These are phyloP conservation scores for Leavenworthia alabamica DNA, from an alignment of 345 rosid genomes.

Conservation along the genomic window DNA sequence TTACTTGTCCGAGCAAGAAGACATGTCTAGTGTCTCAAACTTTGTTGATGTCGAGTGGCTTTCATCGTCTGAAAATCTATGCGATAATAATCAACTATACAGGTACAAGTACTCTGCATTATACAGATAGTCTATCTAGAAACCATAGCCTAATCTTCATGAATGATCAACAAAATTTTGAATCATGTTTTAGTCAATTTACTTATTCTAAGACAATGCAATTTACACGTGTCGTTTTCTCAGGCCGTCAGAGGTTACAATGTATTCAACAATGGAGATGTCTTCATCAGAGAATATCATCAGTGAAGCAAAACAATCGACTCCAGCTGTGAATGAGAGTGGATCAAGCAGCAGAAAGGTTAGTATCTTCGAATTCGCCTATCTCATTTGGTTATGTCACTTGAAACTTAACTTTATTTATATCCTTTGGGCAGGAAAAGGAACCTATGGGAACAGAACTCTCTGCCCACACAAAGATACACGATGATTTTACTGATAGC, in stretches of 20 bases:
- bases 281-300: slow-evolving; percentile 67
- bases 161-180: too few species aligned
- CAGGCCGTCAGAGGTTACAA: slow-evolving; percentile 41
- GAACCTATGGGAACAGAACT: slow-evolving; percentile 38
- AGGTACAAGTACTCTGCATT: too few species aligned
- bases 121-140: slow-evolving; percentile 53
- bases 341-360: slow-evolving; percentile 71
- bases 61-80: slow-evolving; percentile 75
- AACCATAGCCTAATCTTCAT: too few species aligned
- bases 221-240: too few species aligned
- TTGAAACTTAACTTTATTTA: not conserved
- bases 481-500: slow-evolving; percentile 63
- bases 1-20: slow-evolving; percentile 55
- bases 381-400: too few species aligned
- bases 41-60: slow-evolving; percentile 86
- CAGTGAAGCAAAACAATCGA: slow-evolving; percentile 50
- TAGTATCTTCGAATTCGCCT: too few species aligned
- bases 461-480: slow-evolving; percentile 29
- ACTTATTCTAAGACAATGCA: slow-evolving; percentile 49
- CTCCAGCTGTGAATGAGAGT: slow-evolving; percentile 55
- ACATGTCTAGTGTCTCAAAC: slow-evolving; percentile 58
- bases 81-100: too few species aligned
- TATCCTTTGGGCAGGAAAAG: slow-evolving; percentile 42
- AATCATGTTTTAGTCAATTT: too few species aligned
- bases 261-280: slow-evolving; percentile 40